Conservation (phyloP, 208 protist genomes). For the Phytomonas francai region DNA sequence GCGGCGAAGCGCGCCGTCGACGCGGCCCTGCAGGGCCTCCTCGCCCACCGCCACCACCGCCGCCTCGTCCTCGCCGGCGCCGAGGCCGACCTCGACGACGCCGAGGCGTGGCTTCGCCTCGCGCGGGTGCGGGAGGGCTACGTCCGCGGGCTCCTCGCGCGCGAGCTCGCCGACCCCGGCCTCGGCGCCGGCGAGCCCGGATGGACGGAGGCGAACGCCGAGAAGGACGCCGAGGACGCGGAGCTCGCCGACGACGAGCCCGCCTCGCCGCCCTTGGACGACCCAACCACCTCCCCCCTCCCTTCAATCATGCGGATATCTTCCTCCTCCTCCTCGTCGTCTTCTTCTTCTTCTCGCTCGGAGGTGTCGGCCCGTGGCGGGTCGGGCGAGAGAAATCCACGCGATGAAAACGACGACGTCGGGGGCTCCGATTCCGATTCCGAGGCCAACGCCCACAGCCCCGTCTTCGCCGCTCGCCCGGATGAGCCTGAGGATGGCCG, state of each 20-base stretch:
- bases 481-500: too few species aligned
- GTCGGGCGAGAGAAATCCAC: not conserved
- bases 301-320: too few species aligned
- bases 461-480: too few species aligned
- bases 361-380: not conserved
- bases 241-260: constrained; percentile 5
- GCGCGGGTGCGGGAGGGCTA: not conserved
- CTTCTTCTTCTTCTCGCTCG: not conserved
- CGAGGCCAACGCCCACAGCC: constrained; percentile 7
- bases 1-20: constrained; percentile 10
- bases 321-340: not conserved
- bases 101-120: not conserved
- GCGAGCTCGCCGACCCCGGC: not conserved
- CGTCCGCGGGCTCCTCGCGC: constrained; percentile 8
- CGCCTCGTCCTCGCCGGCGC: not conserved
- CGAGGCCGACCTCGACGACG: not conserved
- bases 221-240: constrained; percentile 10
- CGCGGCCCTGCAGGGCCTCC: constrained; percentile 11
- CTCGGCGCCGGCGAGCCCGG: not conserved
- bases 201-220: constrained; percentile 1
- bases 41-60: constrained; percentile 1
- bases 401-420: constrained; percentile 12
- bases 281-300: too few species aligned
- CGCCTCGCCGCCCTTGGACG: not conserved
- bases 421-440: constrained; percentile 6